Evolutionary conservation across 805 yeast genomes (phyloP).

Genomic region (Zygoascus ofunaensis): DNA sequence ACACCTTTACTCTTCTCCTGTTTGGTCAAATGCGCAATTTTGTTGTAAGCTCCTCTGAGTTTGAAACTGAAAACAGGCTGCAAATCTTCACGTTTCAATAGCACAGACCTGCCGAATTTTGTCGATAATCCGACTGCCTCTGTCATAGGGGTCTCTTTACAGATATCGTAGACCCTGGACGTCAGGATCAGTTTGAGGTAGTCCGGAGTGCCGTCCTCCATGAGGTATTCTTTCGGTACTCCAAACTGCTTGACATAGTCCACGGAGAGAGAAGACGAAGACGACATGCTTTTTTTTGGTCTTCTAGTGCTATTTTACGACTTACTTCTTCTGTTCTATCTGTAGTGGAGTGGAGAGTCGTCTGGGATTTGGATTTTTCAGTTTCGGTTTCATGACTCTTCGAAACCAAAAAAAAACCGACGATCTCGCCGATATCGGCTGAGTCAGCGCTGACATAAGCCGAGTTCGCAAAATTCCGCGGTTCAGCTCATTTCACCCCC

Average conservation of each 20-base stretch:
- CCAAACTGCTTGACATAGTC: not conserved
- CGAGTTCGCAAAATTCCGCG: too few relatives aligned
- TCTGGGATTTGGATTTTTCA: too few relatives aligned
- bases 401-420: too few relatives aligned
- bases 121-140: conserved; percentile 67
- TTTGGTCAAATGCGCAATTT: conserved; percentile 72
- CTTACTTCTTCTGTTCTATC: too few relatives aligned
- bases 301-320: too few relatives aligned
- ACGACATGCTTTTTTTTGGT: too few relatives aligned
- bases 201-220: conserved; percentile 52
- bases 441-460: too few relatives aligned
- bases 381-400: too few relatives aligned
- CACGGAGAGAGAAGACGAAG: not conserved
- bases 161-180: conserved; percentile 89
- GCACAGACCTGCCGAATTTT: conserved; percentile 64
- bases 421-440: too few relatives aligned
- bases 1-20: conserved; percentile 71
- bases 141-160: conserved; percentile 80
- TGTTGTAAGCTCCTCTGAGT: conserved; percentile 94
- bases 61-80: conserved; percentile 94
- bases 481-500: too few relatives aligned
- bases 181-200: conserved; percentile 84
- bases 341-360: too few relatives aligned
- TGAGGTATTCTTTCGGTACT: not conserved
- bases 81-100: conserved; percentile 83